A percentile compares a stretch with the other conserved stretches of the same genome.
These are phyloP conservation scores for Pseudogymnoascus sp. DNA, from an alignment of 2,329 filamentous ascomycete genomes.

Conservation along the genomic window DNA sequence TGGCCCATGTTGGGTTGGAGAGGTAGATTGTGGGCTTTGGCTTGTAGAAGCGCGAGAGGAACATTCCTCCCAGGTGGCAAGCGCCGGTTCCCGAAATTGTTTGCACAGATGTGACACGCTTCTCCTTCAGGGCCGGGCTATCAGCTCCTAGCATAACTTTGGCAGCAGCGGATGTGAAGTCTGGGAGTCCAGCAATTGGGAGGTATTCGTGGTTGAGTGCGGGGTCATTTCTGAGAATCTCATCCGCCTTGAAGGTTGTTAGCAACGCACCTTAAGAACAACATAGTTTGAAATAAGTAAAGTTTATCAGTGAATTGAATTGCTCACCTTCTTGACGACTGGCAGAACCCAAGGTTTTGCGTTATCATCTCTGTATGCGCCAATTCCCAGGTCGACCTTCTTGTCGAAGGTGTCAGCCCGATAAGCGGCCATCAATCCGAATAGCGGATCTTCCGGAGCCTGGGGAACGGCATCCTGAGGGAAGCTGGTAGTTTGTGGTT, in stretches of 20 bases:
- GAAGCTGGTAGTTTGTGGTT: conserved; percentile 52
- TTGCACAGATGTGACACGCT: conserved; percentile 74
- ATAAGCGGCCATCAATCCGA: conserved; percentile 84
- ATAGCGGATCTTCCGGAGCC: conserved; percentile 90
- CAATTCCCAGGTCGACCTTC: conserved; percentile 89
- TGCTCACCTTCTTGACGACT: conserved; percentile 82
- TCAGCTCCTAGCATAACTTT: conserved; percentile 76
- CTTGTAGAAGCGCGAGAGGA: conserved; percentile 86
- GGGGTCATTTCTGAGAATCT: conserved; percentile 79
- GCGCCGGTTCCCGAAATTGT: conserved; percentile 97
- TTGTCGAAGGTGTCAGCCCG: conserved; percentile 64
- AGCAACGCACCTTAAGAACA: neutral
- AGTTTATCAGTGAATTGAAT: conserved; percentile 17
- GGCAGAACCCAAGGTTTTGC: conserved; percentile 97
- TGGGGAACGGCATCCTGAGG: conserved; percentile 69
- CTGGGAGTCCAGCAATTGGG: conserved; percentile 79
- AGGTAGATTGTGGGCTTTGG: conserved; percentile 73
- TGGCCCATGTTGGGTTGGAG: conserved; percentile 94
- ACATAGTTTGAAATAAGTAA: conserved; percentile 7
- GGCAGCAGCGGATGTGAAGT: conserved; percentile 83
- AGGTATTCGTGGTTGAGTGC: conserved; percentile 97
- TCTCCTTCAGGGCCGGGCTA: conserved; percentile 75
- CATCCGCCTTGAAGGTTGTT: conserved; percentile 61
- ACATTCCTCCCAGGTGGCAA: conserved; percentile 84
- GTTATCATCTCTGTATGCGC: conserved; percentile 89